Evolutionary conservation across 2,329 filamentous ascomycete genomes (phyloP), one percentile per base, ranked within the genome.

Genomic region (Venturia aucupariae): DNA sequence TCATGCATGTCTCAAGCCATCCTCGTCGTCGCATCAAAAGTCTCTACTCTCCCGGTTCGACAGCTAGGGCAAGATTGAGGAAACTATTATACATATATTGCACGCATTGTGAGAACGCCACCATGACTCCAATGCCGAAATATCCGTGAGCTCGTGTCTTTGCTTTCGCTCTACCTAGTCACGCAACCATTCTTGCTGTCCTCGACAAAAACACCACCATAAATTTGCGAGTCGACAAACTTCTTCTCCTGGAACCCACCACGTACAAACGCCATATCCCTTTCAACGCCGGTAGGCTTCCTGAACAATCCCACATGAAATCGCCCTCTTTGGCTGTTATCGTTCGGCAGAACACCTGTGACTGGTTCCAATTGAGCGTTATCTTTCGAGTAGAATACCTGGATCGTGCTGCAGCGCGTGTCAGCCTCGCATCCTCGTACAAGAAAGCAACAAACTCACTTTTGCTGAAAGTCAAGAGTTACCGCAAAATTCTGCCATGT

Each of bases 401-500:
- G 79, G 1, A 82, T 79, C 57, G 82, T 81, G 69, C 82, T 85
- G 65, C 35, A 35, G 4, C 10, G 24, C 15, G 22, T 42, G 2
- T 15, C 7, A 59, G 17, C 30, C 8, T 44, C 30, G 46, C 32
- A 24, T 44, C 62, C 10, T 61, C 48, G 27, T 61, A 39, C 30
- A 17, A 15, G 32, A 10, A 35, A 41, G 41, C 22, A 51, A 19
- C 19, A 17, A 8, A 73, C 80, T 61, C 73, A 84, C 82, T 83
- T 81, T 63, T 79, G 75, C 61, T 76, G 74, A 71, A 84, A 87
- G 72, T 87, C 80, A 13, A 86, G 74, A 30, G 78, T 81, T 39
- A 86, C 63, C 8, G 79, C 85, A 76, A 86, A 87, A 75, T 87
- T 87, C 71, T 86, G 82, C 78, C 84, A 86, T 27, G 78, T 74